Evolutionary conservation across 176 grass and related monocot species (phyloP).

Genomic region (Eragrostis curvula): DNA sequence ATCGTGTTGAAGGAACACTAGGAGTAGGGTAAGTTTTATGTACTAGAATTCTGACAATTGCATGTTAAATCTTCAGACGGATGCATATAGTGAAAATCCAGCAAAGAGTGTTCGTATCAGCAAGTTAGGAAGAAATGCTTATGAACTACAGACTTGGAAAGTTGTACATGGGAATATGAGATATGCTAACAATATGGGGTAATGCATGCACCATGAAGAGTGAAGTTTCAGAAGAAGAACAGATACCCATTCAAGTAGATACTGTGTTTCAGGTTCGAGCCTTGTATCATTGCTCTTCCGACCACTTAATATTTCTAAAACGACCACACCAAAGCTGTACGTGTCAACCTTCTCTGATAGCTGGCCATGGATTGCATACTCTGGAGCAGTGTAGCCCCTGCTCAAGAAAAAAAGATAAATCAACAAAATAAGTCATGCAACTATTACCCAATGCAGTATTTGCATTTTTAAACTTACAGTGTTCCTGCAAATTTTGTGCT

Average conservation of each 20-base stretch:
- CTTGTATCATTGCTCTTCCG: slow-evolving; percentile 77
- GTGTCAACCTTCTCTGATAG: slow-evolving; percentile 86
- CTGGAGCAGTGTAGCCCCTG: slow-evolving; percentile 91
- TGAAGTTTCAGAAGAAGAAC: slow-evolving; percentile 34
- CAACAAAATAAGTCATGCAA: slow-evolving; percentile 3
- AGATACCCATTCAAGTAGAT: slow-evolving; percentile 87
- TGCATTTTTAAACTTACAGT: slow-evolving; percentile 59
- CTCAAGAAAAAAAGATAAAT: slow-evolving; percentile 34
- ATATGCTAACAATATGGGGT: slow-evolving; percentile 16
- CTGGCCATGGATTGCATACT: slow-evolving; percentile 86
- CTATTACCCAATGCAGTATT: slow-evolving; percentile 17
- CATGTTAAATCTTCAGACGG: slow-evolving; percentile 15
- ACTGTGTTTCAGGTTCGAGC: slow-evolving; percentile 67
- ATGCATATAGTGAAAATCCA: slow-evolving; percentile 28
- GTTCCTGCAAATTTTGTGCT: slow-evolving; percentile 91
- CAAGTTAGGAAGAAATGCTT: slow-evolving; percentile 10
- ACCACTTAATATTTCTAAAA: slow-evolving; percentile 87
- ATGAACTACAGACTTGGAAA: slow-evolving; percentile 13
- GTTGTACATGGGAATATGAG: slow-evolving; percentile 27
- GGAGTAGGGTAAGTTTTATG: slow-evolving; percentile 7
- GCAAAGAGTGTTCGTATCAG: neutral
- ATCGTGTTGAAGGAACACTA: slow-evolving; percentile 26
- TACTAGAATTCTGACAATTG: slow-evolving; percentile 13
- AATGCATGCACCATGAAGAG: slow-evolving; percentile 28
- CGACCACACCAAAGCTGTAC: slow-evolving; percentile 78